Conservation (phyloP, 23 red algal species). For the Chondrus crispus region DNA sequence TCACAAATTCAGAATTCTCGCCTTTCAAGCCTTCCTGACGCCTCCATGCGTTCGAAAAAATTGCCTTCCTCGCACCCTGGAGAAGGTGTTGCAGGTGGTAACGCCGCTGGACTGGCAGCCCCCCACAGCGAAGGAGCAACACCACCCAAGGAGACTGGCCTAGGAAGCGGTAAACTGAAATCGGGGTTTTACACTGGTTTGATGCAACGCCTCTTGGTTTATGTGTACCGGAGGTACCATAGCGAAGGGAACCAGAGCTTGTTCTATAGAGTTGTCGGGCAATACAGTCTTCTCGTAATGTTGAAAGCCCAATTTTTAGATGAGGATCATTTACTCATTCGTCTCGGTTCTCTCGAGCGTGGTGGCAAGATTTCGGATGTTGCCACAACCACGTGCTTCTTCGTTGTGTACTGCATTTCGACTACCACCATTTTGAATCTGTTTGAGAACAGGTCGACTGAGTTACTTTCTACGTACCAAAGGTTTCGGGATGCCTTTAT, state of each 20-base stretch:
- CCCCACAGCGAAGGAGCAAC: background rate
- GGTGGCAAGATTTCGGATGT: background rate
- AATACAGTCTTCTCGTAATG: conserved; percentile 69
- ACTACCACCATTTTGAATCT: conserved; percentile 25
- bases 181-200: conserved; percentile 49
- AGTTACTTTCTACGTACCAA: conserved; percentile 26
- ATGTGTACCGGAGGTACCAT: conserved; percentile 44
- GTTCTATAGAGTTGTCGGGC: conserved; percentile 37
- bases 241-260: conserved; percentile 3
- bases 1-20: background rate
- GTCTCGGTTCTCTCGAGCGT: conserved; percentile 47
- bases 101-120: background rate
- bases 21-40: background rate
- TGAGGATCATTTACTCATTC: conserved; percentile 62
- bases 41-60: background rate
- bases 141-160: conserved; percentile 47
- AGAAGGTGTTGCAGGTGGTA: background rate
- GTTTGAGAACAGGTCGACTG: conserved; percentile 48
- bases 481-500: conserved; percentile 33
- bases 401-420: conserved; percentile 64
- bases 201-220: conserved; percentile 79
- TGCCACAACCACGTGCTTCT: conserved; percentile 42
- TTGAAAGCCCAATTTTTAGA: conserved; percentile 79
- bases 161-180: conserved; percentile 56
- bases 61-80: background rate